Percentiles rank a stretch among this genome's conserved stretches.
Evolutionary conservation across 2,329 filamentous ascomycete species (phyloP).

Genomic region (Curvularia sp.): DNA sequence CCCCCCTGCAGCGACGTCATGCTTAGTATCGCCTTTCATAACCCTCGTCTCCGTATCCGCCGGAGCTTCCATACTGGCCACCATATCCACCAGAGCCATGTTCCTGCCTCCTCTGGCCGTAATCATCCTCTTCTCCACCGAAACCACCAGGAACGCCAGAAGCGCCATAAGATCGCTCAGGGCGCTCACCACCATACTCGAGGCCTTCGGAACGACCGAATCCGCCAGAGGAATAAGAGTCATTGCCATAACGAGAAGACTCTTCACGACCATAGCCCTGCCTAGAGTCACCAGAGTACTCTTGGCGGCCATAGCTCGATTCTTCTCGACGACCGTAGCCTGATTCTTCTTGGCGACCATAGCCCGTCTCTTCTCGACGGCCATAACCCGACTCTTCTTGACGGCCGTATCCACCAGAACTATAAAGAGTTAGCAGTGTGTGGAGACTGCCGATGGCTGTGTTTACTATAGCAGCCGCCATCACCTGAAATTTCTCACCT

Average conservation of each 20-base stretch:
- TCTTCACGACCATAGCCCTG: constrained; percentile 7
- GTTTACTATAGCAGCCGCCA: constrained; percentile 1
- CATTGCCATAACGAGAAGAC: constrained; percentile 7
- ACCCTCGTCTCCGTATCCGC: constrained; percentile 30
- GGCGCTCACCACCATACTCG: constrained; percentile 22
- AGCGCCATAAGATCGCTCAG: constrained; percentile 21
- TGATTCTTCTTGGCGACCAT: constrained; percentile 12
- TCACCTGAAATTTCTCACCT: constrained; percentile 10
- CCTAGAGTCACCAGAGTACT: not conserved
- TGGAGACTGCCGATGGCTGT: not conserved
- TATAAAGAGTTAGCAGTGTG: constrained; percentile 7
- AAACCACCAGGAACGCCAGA: constrained; percentile 23
- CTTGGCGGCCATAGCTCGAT: constrained; percentile 13
- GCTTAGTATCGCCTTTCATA: constrained; percentile 31
- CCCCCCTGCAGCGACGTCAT: not conserved
- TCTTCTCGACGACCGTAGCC: constrained; percentile 18
- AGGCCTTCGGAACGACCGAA: constrained; percentile 20
- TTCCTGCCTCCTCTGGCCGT: constrained; percentile 27
- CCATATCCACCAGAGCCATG: constrained; percentile 21
- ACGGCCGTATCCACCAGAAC: constrained; percentile 16
- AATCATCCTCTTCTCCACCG: constrained; percentile 24
- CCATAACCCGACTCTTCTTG: constrained; percentile 15
- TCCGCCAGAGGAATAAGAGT: constrained; percentile 22
- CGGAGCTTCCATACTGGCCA: constrained; percentile 21
- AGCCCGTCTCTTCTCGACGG: constrained; percentile 12